Conservation (phyloP, 2,329 filamentous ascomycete species). For the Daldinia sp. region DNA sequence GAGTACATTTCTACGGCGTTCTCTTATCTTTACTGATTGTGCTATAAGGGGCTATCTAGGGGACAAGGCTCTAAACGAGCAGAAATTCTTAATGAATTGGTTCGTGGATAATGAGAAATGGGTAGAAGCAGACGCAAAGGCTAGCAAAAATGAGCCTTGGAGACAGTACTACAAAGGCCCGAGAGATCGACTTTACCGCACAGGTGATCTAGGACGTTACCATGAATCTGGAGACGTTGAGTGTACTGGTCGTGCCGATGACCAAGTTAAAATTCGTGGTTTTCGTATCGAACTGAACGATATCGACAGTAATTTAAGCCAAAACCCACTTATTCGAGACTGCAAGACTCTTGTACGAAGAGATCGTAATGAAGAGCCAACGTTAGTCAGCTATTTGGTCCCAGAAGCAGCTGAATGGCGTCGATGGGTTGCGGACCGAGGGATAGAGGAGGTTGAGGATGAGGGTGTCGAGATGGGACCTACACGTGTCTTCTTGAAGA, state of each 20-base stretch:
- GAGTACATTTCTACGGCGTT: neutral
- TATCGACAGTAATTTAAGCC: constrained; percentile 84
- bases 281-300: constrained; percentile 96
- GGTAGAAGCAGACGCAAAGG: constrained; percentile 68
- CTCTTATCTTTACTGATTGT: neutral
- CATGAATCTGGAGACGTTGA: constrained; percentile 33
- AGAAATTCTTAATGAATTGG: constrained; percentile 87
- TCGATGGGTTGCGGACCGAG: constrained; percentile 67
- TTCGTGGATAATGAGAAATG: constrained; percentile 79
- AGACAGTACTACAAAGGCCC: constrained; percentile 80
- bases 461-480: constrained; percentile 58
- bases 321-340: constrained; percentile 79
- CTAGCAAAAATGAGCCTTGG: constrained; percentile 73
- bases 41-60: constrained; percentile 67
- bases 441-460: constrained; percentile 63
- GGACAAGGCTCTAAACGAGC: constrained; percentile 64
- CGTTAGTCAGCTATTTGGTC: constrained; percentile 88
- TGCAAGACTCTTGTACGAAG: constrained; percentile 85
- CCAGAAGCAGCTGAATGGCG: constrained; percentile 80
- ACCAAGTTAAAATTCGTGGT: constrained; percentile 96
- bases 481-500: constrained; percentile 53
- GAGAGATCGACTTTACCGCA: constrained; percentile 85
- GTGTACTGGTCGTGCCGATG: constrained; percentile 78
- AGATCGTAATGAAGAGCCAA: constrained; percentile 85
- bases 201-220: constrained; percentile 79